phyloP scores from a whole-genome alignment of 1,284 basidiomycete genomes.

The Ceratobasidium sp. region DNA sequence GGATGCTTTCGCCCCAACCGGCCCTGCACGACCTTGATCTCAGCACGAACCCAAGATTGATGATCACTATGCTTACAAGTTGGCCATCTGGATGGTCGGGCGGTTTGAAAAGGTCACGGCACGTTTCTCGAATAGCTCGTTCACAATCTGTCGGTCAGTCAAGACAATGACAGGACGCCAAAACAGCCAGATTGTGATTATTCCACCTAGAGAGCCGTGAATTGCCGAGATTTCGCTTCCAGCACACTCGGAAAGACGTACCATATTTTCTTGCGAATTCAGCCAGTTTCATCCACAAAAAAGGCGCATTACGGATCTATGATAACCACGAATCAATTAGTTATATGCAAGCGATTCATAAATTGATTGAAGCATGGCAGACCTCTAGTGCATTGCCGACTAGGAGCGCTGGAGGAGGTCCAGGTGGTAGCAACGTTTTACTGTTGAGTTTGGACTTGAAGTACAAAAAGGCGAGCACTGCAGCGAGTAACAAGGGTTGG shows the following conservation, averaged over 20 bases:
- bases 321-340: background rate
- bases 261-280: constrained; percentile 31
- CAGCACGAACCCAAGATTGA: too few relatives aligned
- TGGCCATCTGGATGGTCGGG: constrained; percentile 23
- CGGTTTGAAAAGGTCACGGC: constrained; percentile 26
- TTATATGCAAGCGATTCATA: background rate
- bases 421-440: constrained; percentile 9
- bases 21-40: background rate
- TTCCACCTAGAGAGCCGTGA: constrained; percentile 11
- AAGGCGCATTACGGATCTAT: constrained; percentile 24
- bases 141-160: background rate
- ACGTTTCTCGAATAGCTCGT: constrained; percentile 36
- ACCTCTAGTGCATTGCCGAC: constrained; percentile 37
- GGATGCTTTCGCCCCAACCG: constrained; percentile 36
- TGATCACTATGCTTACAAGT: background rate
- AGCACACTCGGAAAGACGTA: background rate
- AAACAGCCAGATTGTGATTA: constrained; percentile 20
- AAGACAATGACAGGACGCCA: constrained; percentile 20
- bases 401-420: constrained; percentile 16
- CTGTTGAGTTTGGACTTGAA: background rate
- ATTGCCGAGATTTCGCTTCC: too few relatives aligned
- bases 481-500: background rate
- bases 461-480: background rate
- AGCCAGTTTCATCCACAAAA: constrained; percentile 31
- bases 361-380: background rate